Conservation (phyloP, 2,329 filamentous ascomycete species). For the Ophiostoma montium region DNA sequence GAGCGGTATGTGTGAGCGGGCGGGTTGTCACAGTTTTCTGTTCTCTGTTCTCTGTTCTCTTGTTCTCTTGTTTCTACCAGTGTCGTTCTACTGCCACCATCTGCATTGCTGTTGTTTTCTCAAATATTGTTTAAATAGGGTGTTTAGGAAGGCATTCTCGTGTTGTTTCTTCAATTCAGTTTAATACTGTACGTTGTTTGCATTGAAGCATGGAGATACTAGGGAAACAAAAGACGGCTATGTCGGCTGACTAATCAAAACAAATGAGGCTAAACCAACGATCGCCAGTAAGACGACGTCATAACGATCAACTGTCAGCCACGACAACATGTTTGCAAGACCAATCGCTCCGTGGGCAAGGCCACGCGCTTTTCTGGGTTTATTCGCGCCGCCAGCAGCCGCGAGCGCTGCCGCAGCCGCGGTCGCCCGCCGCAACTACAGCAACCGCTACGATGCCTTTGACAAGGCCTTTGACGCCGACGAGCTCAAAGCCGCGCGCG, state of each 20-base stretch:
- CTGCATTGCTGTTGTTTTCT: background rate
- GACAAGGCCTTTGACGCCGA: conserved; percentile 36
- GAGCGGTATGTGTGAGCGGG: background rate
- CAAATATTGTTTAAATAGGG: background rate
- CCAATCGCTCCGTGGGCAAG: background rate
- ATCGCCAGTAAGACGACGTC: background rate
- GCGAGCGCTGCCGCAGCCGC: background rate
- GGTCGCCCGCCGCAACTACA: background rate
- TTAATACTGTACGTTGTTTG: background rate
- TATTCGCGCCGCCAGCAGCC: background rate
- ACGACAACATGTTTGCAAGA: background rate
- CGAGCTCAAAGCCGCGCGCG: conserved; percentile 34
- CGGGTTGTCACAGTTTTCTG: background rate
- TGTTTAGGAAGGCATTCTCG: too few species aligned
- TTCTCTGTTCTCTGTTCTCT: background rate
- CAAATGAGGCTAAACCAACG: background rate
- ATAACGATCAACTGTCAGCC: background rate
- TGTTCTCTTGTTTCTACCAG: background rate
- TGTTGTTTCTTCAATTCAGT: background rate
- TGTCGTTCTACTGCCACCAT: too few species aligned
- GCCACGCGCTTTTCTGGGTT: background rate
- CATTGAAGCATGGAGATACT: too few species aligned
- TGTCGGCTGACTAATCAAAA: too few species aligned
- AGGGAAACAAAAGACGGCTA: too few species aligned
- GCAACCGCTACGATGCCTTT: conserved; percentile 30